phyloP scores from a whole-genome alignment of 2,329 filamentous ascomycete genomes.

The Scorias spongiosa region DNA sequence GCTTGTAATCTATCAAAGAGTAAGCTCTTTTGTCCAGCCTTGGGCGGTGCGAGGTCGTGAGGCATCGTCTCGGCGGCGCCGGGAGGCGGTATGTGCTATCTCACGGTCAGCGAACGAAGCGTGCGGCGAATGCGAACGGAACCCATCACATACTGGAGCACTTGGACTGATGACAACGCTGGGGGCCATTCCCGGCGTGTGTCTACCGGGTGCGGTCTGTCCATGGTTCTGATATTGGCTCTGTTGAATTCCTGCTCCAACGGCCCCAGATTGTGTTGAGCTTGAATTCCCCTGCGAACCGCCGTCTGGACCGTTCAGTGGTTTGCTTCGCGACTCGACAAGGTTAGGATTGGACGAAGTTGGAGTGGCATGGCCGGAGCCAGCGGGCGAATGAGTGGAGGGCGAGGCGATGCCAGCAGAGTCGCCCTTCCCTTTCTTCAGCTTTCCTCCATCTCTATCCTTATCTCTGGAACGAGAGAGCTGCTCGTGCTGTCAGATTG shows the following conservation, averaged over 20 bases:
- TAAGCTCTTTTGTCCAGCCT: constrained; percentile 76
- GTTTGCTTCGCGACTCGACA: constrained; percentile 74
- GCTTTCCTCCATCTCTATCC: constrained; percentile 44
- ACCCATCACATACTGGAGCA: constrained; percentile 53
- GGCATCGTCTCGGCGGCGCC: constrained; percentile 96
- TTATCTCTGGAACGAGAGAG: constrained; percentile 76
- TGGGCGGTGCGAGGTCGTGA: constrained; percentile 85
- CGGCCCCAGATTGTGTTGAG: constrained; percentile 11
- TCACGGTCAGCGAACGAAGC: not conserved
- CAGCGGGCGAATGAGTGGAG: constrained; percentile 40
- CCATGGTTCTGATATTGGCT: not conserved
- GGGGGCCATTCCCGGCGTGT: constrained; percentile 31
- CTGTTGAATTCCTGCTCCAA: constrained; percentile 2
- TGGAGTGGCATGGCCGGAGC: constrained; percentile 55
- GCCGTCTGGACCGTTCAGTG: constrained; percentile 36
- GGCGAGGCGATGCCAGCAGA: constrained; percentile 63
- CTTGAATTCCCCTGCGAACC: constrained; percentile 32
- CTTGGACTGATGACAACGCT: constrained; percentile 93
- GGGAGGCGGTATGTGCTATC: constrained; percentile 76
- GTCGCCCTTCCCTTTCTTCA: constrained; percentile 43
- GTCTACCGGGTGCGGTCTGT: constrained; percentile 13
- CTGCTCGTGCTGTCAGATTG: constrained; percentile 49
- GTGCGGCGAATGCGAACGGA: not conserved
- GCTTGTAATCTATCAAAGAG: constrained; percentile 82
- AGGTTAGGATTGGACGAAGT: constrained; percentile 80